Conservation (phyloP, 2,329 filamentous ascomycete species). For the Alternaria brassicicola region DNA sequence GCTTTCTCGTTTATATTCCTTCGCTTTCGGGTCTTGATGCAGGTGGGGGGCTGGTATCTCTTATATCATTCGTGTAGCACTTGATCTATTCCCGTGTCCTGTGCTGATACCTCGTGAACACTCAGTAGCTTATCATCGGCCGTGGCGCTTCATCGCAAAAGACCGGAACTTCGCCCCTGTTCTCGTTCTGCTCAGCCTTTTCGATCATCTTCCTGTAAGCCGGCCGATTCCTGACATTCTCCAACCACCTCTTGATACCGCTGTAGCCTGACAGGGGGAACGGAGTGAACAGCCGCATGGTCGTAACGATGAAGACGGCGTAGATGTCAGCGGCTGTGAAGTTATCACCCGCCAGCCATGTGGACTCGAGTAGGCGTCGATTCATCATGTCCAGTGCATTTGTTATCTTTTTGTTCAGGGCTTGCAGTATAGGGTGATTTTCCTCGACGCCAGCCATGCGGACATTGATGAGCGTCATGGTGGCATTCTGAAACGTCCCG, state of each 20-base stretch:
- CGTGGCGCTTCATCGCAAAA: neutral
- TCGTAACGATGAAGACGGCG: slow-evolving; percentile 65
- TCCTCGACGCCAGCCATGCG: neutral
- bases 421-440: neutral
- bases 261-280: neutral
- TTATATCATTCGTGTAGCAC: too few species aligned
- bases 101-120: neutral
- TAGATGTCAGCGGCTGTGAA: slow-evolving; percentile 70
- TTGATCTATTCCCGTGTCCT: too few species aligned
- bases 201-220: neutral
- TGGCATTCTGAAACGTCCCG: slow-evolving; percentile 45
- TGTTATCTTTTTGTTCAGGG: neutral
- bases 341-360: slow-evolving; percentile 64
- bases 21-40: too few species aligned
- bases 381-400: neutral
- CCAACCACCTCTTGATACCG: neutral
- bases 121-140: neutral
- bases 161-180: neutral
- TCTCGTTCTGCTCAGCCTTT: neutral
- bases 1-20: too few species aligned
- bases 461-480: slow-evolving; percentile 40
- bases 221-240: neutral
- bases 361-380: slow-evolving; percentile 51
- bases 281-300: slow-evolving; percentile 54
- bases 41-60: too few species aligned